phyloP scores from a whole-genome alignment of 1,284 basidiomycete species.

The Singerocomus rubriflavus region DNA sequence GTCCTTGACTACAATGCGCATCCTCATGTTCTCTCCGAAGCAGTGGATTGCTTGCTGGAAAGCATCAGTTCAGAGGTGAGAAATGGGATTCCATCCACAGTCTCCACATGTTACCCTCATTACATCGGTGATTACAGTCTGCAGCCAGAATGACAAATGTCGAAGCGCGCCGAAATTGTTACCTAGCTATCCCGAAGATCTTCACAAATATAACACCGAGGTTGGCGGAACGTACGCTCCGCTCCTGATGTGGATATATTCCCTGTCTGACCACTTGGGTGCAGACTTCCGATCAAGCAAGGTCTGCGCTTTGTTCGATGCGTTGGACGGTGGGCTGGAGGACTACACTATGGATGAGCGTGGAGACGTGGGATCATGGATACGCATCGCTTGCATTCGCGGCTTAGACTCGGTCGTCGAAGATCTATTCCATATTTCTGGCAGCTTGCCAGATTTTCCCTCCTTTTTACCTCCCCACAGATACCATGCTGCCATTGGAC shows the following conservation, averaged over 20 bases:
- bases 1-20: slow-evolving; percentile 62
- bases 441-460: slow-evolving; percentile 41
- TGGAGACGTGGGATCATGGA: slow-evolving; percentile 97
- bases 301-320: slow-evolving; percentile 47
- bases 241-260: slow-evolving; percentile 12
- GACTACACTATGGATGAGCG: slow-evolving; percentile 95
- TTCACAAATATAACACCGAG: slow-evolving; percentile 45
- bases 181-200: slow-evolving; percentile 60
- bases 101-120: slow-evolving; percentile 20
- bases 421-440: slow-evolving; percentile 45
- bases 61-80: slow-evolving; percentile 56
- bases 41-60: slow-evolving; percentile 57
- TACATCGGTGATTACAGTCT: slow-evolving; percentile 37
- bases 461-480: slow-evolving; percentile 58
- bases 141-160: slow-evolving; percentile 46
- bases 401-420: slow-evolving; percentile 53
- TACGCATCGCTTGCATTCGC: slow-evolving; percentile 74
- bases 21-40: slow-evolving; percentile 49
- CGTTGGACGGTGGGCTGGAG: slow-evolving; percentile 63
- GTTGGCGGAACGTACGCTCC: slow-evolving; percentile 46
- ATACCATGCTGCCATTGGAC: slow-evolving; percentile 58
- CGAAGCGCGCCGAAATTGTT: slow-evolving; percentile 72
- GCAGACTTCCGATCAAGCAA: slow-evolving; percentile 48
- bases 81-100: slow-evolving; percentile 19
- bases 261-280: slow-evolving; percentile 8